A percentile compares a stretch with the other conserved stretches of the same genome.
Conservation (phyloP, 1,284 basidiomycete genomes). For the Austropuccinia psidii region DNA sequence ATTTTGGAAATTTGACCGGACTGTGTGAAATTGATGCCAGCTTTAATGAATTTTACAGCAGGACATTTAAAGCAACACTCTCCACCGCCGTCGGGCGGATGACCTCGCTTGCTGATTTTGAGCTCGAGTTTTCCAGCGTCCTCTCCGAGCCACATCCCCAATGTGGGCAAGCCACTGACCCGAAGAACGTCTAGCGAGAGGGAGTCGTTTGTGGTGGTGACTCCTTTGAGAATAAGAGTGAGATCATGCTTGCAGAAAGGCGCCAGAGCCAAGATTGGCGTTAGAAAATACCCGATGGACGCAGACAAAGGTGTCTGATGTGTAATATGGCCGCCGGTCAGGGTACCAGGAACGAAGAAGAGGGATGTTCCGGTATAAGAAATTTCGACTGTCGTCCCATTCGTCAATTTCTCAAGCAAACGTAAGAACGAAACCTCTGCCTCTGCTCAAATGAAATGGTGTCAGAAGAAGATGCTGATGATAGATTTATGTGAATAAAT, state of each 20-base stretch:
- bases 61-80: slow-evolving; percentile 91
- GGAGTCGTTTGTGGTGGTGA: slow-evolving; percentile 79
- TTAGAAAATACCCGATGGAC: slow-evolving; percentile 87
- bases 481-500: neutral
- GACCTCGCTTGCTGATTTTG: slow-evolving; percentile 85
- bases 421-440: slow-evolving; percentile 87
- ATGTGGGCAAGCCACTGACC: slow-evolving; percentile 83
- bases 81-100: slow-evolving; percentile 84
- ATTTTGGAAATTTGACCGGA: slow-evolving; percentile 87
- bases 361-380: slow-evolving; percentile 90
- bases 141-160: slow-evolving; percentile 72
- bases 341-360: slow-evolving; percentile 82
- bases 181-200: slow-evolving; percentile 83
- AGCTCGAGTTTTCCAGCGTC: slow-evolving; percentile 56
- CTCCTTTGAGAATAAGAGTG: slow-evolving; percentile 70
- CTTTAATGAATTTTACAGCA: slow-evolving; percentile 77
- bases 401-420: slow-evolving; percentile 82
- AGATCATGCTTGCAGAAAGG: slow-evolving; percentile 88
- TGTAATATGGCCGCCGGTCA: slow-evolving; percentile 69
- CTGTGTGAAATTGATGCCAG: slow-evolving; percentile 77
- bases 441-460: slow-evolving; percentile 53
- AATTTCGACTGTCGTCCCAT: slow-evolving; percentile 92
- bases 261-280: slow-evolving; percentile 79
- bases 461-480: neutral
- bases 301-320: slow-evolving; percentile 83